Conservation (phyloP, 345 rosid genomes). For the Arabis alpina region DNA sequence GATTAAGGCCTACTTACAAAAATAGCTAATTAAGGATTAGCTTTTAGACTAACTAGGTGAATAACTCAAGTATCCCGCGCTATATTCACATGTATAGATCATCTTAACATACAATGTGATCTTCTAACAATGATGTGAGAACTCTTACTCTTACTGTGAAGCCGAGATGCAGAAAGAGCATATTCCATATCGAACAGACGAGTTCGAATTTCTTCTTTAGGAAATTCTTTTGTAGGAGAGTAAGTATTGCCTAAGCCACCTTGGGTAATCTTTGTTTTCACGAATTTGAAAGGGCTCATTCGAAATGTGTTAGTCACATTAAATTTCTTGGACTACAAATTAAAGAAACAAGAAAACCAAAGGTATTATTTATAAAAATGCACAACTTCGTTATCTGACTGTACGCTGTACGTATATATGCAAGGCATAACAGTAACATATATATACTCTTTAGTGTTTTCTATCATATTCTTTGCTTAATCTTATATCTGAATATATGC, state of each 20-base stretch:
- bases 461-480: constrained; percentile 32
- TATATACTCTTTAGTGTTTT: constrained; percentile 2
- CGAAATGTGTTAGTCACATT: constrained; percentile 18
- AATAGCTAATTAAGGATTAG: no score
- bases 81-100: not conserved
- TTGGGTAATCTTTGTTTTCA: constrained; percentile 34
- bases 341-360: not conserved
- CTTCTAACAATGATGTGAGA: constrained; percentile 1
- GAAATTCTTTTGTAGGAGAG: constrained; percentile 21
- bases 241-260: constrained; percentile 20
- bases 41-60: not conserved
- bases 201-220: constrained; percentile 22
- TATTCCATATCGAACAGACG: constrained; percentile 13
- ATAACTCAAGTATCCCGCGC: not conserved
- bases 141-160: constrained; percentile 5
- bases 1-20: no score
- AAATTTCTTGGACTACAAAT: not conserved
- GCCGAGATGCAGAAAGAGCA: constrained; percentile 28
- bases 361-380: not conserved
- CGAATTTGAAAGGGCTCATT: constrained; percentile 38
- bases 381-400: not conserved
- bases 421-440: constrained; percentile 32
- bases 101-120: not conserved
- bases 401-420: not conserved
- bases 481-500: constrained; percentile 26